Percentiles rank a stretch among this genome's conserved stretches.
Evolutionary conservation across 345 rosid species (phyloP).

Genomic region (Corchorus capsularis): DNA sequence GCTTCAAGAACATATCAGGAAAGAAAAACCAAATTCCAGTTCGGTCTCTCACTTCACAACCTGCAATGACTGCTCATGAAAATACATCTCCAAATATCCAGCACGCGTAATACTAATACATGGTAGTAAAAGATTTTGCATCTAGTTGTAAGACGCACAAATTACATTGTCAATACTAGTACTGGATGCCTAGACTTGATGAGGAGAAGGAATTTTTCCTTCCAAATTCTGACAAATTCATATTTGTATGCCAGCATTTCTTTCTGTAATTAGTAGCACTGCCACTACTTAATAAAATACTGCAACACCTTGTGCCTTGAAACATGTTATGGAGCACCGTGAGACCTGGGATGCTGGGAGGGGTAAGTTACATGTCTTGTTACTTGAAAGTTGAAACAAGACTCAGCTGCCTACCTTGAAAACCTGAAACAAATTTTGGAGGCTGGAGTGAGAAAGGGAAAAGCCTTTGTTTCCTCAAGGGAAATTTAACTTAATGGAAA

Average conservation of each 20-base stretch:
- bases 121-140: background rate
- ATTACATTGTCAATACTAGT: background rate
- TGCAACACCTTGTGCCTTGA: background rate
- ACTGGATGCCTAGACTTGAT: background rate
- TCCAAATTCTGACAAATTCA: constrained; percentile 20
- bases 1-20: constrained; percentile 28
- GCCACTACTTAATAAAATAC: background rate
- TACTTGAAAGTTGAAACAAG: background rate
- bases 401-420: background rate
- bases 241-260: constrained; percentile 19
- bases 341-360: background rate
- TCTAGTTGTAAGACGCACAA: background rate
- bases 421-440: too few species aligned
- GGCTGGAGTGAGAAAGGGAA: too few species aligned
- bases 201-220: background rate
- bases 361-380: background rate
- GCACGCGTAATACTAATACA: constrained; percentile 1
- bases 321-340: background rate
- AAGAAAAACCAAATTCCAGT: constrained; percentile 31
- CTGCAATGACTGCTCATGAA: constrained; percentile 26
- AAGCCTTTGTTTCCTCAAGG: too few species aligned
- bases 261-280: constrained; percentile 15
- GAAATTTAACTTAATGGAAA: too few species aligned
- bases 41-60: constrained; percentile 25
- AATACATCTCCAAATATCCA: constrained; percentile 51